phyloP scores from a whole-genome alignment of 1,284 basidiomycete genomes.

The Phellopilus nigrolimitatus region DNA sequence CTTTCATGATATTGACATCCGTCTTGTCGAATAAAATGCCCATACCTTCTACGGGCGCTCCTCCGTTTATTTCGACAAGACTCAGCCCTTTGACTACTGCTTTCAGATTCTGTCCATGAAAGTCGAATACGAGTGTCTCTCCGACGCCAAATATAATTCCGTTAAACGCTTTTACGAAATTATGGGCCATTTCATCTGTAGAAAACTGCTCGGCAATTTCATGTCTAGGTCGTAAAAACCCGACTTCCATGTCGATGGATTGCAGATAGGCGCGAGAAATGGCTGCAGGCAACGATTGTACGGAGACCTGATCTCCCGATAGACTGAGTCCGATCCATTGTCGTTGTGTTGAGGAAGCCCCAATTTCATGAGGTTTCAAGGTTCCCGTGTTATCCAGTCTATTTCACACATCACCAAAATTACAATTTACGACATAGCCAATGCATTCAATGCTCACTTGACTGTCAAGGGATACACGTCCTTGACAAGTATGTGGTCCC shows the following conservation, averaged over 20 bases:
- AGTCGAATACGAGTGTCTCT: slow-evolving; percentile 85
- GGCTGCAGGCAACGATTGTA: slow-evolving; percentile 60
- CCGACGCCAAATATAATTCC: slow-evolving; percentile 69
- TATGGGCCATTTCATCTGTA: slow-evolving; percentile 78
- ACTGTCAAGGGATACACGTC: slow-evolving; percentile 65
- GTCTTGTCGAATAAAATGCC: slow-evolving; percentile 91
- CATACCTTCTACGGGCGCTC: slow-evolving; percentile 34
- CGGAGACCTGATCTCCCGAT: slow-evolving; percentile 68
- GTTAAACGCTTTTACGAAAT: slow-evolving; percentile 65
- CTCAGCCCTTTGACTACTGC: slow-evolving; percentile 65
- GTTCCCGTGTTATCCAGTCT: slow-evolving; percentile 77
- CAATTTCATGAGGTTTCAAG: slow-evolving; percentile 58
- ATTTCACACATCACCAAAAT: slow-evolving; percentile 3
- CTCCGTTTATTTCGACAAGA: slow-evolving; percentile 55
- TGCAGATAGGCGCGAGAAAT: slow-evolving; percentile 65
- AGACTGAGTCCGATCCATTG: slow-evolving; percentile 85
- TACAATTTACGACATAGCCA: slow-evolving; percentile 3
- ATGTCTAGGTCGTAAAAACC: slow-evolving; percentile 60
- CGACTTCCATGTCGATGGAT: slow-evolving; percentile 75
- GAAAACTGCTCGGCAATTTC: slow-evolving; percentile 74
- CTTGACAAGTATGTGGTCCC: slow-evolving; percentile 74
- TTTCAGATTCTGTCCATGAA: slow-evolving; percentile 83
- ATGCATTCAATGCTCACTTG: slow-evolving; percentile 46
- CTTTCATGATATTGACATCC: slow-evolving; percentile 86
- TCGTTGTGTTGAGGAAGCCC: slow-evolving; percentile 65